Base-by-base conservation (phyloP, 805 yeast species). In the Metschnikowia santaceciliae region DNA sequence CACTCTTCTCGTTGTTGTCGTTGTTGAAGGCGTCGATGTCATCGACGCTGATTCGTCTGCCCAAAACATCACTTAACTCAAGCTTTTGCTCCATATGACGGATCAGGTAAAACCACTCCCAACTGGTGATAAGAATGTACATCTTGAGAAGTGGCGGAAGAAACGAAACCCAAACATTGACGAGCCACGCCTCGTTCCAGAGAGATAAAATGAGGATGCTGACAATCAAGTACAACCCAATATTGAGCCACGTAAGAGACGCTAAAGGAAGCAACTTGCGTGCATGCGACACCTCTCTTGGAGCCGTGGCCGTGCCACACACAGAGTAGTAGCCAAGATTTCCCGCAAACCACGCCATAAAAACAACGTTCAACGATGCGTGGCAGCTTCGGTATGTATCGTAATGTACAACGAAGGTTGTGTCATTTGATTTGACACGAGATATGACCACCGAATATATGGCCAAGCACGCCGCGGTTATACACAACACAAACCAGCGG, bases 51-150 rank as follows among this genome's bases (percentile, higher is more conserved):
- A 74, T 65, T 53, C 79, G 73, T 53, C 90, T 72, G 0, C 91
- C 91, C 42, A 85, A 72, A 8, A 86, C 79, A 0, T 85, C 85
- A 54, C 70, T 69, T 45, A 76, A 68, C 54, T 84, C 89, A 30
- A 70, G 63, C 32, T 74, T 65, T 53, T 75, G 71, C 54, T 81
- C 84, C 40, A 79, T 61, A 15, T 71, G 60, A 54, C 79, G 76
- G 39, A 83, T 80, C 41, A 81, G 76, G 58, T 72, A 78, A 8
- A 82, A 64, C 85, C 89, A 82, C 65, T 84, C 89, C 86, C 88
- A 84, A 1, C 82, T 72, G 22, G 80, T 70, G 1, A 83, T 78
- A 15, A 77, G 67, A 3, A 81, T 65, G 34, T 81, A 71, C 14
- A 82, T 71, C 44, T 79, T 78, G 5, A 80, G 59, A 38, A 82